These are phyloP conservation scores for Selenicereus undatus DNA, from an alignment of 148 eudicot species.

Conservation along the genomic window DNA sequence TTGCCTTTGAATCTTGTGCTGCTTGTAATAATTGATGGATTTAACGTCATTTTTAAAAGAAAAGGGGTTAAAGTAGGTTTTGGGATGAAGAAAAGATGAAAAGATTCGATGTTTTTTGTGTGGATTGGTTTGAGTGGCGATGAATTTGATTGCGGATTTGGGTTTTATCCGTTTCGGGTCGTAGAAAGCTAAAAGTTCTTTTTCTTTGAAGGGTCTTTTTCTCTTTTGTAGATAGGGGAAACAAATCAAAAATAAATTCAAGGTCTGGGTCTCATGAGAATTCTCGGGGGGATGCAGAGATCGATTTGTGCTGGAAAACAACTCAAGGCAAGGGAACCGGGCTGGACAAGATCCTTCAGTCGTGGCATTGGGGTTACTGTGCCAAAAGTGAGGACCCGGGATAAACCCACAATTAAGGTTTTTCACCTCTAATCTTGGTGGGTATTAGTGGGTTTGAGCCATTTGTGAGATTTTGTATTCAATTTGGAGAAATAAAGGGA, in stretches of 20 bases:
- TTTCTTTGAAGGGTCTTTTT: conserved; percentile 38
- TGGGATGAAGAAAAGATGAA: neutral
- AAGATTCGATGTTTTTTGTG: conserved; percentile 6
- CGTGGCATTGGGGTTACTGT: conserved; percentile 53
- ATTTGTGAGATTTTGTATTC: conserved; percentile 4
- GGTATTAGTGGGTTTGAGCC: conserved; percentile 2
- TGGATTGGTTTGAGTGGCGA: conserved; percentile 2
- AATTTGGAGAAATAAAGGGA: conserved; percentile 10
- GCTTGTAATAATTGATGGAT: neutral
- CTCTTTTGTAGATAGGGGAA: conserved; percentile 14
- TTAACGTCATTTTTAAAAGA: neutral
- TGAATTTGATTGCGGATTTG: conserved; percentile 35
- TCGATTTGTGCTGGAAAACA: conserved; percentile 41
- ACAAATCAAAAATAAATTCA: conserved; percentile 23
- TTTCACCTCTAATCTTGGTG: conserved; percentile 47
- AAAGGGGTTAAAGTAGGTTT: conserved; percentile 20
- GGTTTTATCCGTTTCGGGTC: conserved; percentile 21
- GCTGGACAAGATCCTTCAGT: conserved; percentile 60
- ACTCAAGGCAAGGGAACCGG: conserved; percentile 36
- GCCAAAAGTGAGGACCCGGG: conserved; percentile 83
- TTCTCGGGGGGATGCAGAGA: conserved; percentile 99
- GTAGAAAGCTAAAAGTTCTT: conserved; percentile 32
- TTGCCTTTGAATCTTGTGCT: neutral
- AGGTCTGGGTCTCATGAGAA: conserved; percentile 88
- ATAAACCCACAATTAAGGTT: conserved; percentile 45